Conservation (phyloP, 1,284 basidiomycete genomes). For the Hortiboletus rubellus region DNA sequence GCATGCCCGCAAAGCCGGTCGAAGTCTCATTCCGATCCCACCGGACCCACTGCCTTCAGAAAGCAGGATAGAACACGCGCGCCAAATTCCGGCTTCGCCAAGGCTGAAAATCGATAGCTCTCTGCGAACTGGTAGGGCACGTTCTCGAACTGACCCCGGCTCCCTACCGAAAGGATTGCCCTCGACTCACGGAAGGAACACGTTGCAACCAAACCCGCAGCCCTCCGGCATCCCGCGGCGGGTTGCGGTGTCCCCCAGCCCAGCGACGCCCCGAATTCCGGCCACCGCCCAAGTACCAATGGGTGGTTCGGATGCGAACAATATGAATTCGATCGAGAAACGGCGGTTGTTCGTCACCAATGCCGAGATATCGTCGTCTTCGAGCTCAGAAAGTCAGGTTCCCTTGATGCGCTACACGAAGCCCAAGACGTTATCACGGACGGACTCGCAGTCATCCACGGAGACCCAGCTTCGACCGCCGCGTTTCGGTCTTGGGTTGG, state of each 20-base stretch:
- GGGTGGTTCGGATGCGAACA: conserved; percentile 7
- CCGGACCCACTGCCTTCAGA: conserved; percentile 10
- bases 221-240: conserved; percentile 43
- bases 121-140: conserved; percentile 26
- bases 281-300: neutral
- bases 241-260: conserved; percentile 17
- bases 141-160: conserved; percentile 45
- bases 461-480: conserved; percentile 26
- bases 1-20: conserved; percentile 11
- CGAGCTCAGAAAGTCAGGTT: conserved; percentile 43
- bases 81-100: conserved; percentile 9
- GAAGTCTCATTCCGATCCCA: conserved; percentile 12
- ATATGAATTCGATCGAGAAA: conserved; percentile 19
- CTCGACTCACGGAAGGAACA: conserved; percentile 18
- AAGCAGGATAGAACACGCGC: conserved; percentile 6
- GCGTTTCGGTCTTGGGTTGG: conserved; percentile 33
- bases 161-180: conserved; percentile 20
- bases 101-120: conserved; percentile 13
- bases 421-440: conserved; percentile 14
- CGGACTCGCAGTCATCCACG: conserved; percentile 25
- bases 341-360: conserved; percentile 55
- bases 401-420: conserved; percentile 16
- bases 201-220: conserved; percentile 15
- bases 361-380: conserved; percentile 47
- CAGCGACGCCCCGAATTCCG: conserved; percentile 11